phyloP scores from a whole-genome alignment of 305 asterid species.

The Fraxinus baroniana region DNA sequence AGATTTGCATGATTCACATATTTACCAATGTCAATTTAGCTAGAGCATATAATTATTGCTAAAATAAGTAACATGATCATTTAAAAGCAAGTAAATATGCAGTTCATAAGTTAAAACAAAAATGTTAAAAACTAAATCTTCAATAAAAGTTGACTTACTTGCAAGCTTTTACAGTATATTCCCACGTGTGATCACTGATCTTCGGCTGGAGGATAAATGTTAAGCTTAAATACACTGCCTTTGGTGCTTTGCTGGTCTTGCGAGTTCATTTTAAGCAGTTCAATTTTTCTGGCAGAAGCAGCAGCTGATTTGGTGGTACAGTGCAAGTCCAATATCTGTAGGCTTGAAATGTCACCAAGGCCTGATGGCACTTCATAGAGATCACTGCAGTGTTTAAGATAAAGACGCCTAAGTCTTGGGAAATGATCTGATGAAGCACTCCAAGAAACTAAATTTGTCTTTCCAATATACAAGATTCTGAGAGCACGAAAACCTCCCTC shows the following conservation, averaged over 20 bases:
- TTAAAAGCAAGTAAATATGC: neutral
- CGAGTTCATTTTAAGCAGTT: slow-evolving; percentile 23
- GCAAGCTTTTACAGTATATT: neutral
- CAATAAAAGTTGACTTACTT: neutral
- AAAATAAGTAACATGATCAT: neutral
- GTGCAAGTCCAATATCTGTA: slow-evolving; percentile 43
- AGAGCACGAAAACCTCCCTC: slow-evolving; percentile 44
- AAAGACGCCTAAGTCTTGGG: slow-evolving; percentile 40
- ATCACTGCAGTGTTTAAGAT: slow-evolving; percentile 31
- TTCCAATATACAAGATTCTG: slow-evolving; percentile 36
- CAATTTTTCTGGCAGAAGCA: slow-evolving; percentile 40
- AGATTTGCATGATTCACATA: neutral
- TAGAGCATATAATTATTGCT: neutral
- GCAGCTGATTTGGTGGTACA: slow-evolving; percentile 35
- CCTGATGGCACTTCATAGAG: slow-evolving; percentile 38
- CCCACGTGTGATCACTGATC: slow-evolving; percentile 27
- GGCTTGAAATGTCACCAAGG: slow-evolving; percentile 39
- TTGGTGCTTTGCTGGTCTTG: slow-evolving; percentile 2
- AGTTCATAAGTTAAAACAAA: neutral
- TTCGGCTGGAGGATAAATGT: slow-evolving; percentile 32
- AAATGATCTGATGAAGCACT: slow-evolving; percentile 37
- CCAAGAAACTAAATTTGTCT: slow-evolving; percentile 44
- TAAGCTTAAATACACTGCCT: slow-evolving; percentile 40
- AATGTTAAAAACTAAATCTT: neutral
- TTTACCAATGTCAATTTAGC: neutral